phyloP scores from a whole-genome alignment of 2,329 filamentous ascomycete species.

The Trichoderma gracile region DNA sequence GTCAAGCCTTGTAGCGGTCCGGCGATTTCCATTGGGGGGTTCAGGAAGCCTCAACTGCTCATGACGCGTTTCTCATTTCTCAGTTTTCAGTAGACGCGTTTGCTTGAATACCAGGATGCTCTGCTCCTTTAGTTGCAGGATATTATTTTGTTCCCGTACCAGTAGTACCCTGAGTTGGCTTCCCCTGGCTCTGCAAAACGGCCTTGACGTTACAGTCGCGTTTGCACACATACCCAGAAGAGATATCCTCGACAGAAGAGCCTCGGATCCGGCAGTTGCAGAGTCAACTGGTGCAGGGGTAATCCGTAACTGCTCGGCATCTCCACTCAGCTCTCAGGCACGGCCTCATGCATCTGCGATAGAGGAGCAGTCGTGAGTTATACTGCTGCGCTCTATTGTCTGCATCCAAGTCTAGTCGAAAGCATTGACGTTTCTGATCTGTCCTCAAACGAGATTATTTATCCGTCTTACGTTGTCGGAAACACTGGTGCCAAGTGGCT shows the following conservation, averaged over 20 bases:
- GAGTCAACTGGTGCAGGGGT: no score
- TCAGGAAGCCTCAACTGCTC: neutral
- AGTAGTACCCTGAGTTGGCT: no score
- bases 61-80: neutral
- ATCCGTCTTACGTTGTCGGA: neutral
- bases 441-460: neutral
- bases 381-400: neutral
- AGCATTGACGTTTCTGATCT: neutral
- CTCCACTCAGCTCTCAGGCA: neutral
- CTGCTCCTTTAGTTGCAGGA: neutral
- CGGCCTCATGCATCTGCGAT: neutral
- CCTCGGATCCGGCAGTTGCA: neutral
- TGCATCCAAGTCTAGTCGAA: neutral
- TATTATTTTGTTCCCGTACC: neutral
- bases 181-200: no score
- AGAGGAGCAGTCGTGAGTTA: neutral
- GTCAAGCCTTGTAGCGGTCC: neutral
- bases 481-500: neutral
- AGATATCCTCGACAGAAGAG: no score
- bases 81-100: neutral
- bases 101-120: no score
- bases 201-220: no score
- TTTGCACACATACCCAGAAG: no score
- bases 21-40: neutral
- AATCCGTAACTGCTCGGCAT: neutral